phyloP scores from a whole-genome alignment of 2,329 filamentous ascomycete species.

The Microascus cirrosus region DNA sequence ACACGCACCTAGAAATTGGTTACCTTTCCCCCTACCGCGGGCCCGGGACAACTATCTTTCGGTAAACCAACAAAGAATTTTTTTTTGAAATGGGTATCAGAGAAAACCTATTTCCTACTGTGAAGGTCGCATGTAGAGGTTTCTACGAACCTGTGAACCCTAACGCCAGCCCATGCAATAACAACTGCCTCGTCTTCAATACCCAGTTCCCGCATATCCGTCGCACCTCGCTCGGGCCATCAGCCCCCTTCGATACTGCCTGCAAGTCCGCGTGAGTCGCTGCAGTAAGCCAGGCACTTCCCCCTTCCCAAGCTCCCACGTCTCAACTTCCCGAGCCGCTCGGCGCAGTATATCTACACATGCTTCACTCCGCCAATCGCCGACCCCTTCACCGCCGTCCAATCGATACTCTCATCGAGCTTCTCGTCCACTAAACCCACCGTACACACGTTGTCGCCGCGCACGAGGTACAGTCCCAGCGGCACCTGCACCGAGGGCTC shows the following conservation, averaged over 20 bases:
- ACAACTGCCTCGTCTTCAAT: neutral
- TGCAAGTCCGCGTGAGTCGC: neutral
- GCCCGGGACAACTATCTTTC: neutral
- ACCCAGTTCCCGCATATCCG: neutral
- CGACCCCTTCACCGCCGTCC: slow-evolving; percentile 77
- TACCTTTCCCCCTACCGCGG: neutral
- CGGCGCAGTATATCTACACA: slow-evolving; percentile 19
- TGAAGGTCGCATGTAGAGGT: neutral
- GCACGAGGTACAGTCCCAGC: slow-evolving; percentile 81
- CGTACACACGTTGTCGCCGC: slow-evolving; percentile 88
- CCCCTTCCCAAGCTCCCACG: neutral
- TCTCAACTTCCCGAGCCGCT: neutral
- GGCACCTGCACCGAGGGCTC: slow-evolving; percentile 72
- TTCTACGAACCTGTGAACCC: neutral
- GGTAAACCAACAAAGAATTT: neutral
- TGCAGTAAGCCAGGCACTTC: neutral
- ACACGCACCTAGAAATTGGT: neutral
- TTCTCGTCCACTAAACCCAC: slow-evolving; percentile 85
- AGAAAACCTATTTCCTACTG: neutral
- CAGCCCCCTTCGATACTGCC: neutral
- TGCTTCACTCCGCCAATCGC: slow-evolving; percentile 82
- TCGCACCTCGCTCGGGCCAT: neutral
- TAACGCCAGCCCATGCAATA: slow-evolving; percentile 1
- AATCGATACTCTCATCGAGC: slow-evolving; percentile 83
- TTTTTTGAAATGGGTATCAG: neutral